A percentile compares a stretch with the other conserved stretches of the same genome.
Conservation (phyloP, 1,284 basidiomycete species). For the Leccinum subrobustum region DNA sequence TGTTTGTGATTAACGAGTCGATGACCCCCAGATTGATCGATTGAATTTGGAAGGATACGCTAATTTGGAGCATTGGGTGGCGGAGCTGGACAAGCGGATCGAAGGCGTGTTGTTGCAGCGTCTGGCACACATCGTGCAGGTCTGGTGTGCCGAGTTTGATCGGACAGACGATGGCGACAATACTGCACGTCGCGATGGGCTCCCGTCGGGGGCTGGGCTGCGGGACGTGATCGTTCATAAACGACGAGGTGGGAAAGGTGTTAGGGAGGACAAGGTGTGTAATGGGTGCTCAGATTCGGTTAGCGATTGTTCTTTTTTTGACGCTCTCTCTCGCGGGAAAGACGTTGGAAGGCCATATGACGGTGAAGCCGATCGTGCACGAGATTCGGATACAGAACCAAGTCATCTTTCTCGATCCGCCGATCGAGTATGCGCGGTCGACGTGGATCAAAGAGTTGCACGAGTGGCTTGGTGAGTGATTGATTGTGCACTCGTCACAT, state of each 20-base stretch:
- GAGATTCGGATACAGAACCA: conserved; percentile 98
- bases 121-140: conserved; percentile 75
- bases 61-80: conserved; percentile 96
- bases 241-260: conserved; percentile 60
- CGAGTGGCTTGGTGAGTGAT: conserved; percentile 72
- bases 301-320: neutral
- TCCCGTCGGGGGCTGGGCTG: conserved; percentile 31
- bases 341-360: conserved; percentile 69
- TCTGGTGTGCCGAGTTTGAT: conserved; percentile 89
- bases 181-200: conserved; percentile 45
- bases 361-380: conserved; percentile 82
- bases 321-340: conserved; percentile 28
- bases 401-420: conserved; percentile 97
- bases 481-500: conserved; percentile 29
- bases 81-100: conserved; percentile 84
- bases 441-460: conserved; percentile 93
- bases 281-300: neutral
- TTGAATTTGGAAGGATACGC: conserved; percentile 96
- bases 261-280: conserved; percentile 71
- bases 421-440: conserved; percentile 90
- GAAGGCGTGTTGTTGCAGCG: conserved; percentile 82
- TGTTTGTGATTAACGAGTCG: neutral
- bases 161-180: conserved; percentile 62
- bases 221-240: conserved; percentile 59
- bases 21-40: conserved; percentile 71